Evolutionary conservation across 768 basidiomycete genomes (phyloP), one percentile per base, ranked within the genome.

Genomic region (Boletus edulis): DNA sequence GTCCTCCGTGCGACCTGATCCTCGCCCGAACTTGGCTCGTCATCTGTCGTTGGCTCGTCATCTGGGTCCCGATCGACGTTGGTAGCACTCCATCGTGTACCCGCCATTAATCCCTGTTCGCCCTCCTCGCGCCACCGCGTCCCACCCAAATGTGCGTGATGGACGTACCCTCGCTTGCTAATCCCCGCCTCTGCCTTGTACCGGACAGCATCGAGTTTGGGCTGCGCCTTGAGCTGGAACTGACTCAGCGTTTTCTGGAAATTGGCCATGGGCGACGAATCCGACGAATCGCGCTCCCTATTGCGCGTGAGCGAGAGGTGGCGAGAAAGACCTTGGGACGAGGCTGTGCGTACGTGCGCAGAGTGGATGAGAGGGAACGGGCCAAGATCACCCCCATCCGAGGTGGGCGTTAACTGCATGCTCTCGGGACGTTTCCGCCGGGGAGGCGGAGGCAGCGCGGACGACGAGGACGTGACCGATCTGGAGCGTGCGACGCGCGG

Each of bases 121-220:
- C 75, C 68, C 54, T 73, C 73, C 42, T 73, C 71, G 24, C 65
- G 57, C 64, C 68, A 72, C 32, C 63, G 53, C 18, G 54, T 57
- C 27, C 55, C 57, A 14, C 65, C 61, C 6, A 64, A 47, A 24
- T 68, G 69, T 39, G 67, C 22, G 56, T 73, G 73, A 38, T 70
- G 67, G 35, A 86, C 79, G 59, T 79, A 88, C 39, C 86, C 87
- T 5, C 85, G 74, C 60, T 73, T 73, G 56, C 76, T 82, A 32
- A 89, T 61, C 17, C 85, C 86, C 18, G 86, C 87, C 67, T 88
- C 86, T 0, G 85, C 86, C 68, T 88, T 88, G 68, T 81, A 88
- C 56, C 84, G 72, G 24, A 83, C 86, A 31, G 80, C 79, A 53
- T 87, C 85, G 24, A 87, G 64, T 42, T 72, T 77, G 0, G 84